Evolutionary conservation across 2,329 filamentous ascomycete species (phyloP), one percentile per base, ranked within the genome.

Genomic region (Penicillium sp.): DNA sequence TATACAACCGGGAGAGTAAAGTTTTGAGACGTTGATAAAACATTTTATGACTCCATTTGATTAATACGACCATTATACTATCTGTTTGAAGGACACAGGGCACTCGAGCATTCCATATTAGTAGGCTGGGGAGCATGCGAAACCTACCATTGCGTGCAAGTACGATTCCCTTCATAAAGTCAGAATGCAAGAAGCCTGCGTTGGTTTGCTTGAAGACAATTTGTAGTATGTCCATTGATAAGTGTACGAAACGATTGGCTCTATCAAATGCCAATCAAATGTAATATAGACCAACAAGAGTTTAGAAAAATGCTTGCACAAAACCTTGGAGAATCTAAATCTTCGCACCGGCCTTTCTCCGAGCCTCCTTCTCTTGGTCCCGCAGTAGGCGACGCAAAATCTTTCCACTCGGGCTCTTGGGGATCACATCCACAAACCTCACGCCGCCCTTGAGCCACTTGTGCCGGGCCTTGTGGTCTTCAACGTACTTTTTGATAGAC

Each of bases 351-450:
- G 80, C 75, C 61, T 80, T 79, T 67, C 83, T 82, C 66, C 86
- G 81, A 53, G 77, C 78, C 67, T 86, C 85, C 75, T 79, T 88
- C 73, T 94, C 90, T 64, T 82, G 81, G 64, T 95, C 90, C 38
- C 88, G 79, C 61, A 95, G 71, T 42, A 88, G 69, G 47, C 83
- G 79, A 44, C 84, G 69, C 57, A 86, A 63, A 54, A 86, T 85
- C 77, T 86, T 86, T 1, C 83, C 83, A 53, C 79, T 83, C 0
- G 82, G 80, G 40, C 78, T 82, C 72, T 85, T 86, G 0, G 83
- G 83, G 56, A 86, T 79, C 0, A 67, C 72, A 51, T 81, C 78
- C 31, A 82, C 71, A 56, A 81, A 82, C 53, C 82, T 78, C 9
- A 85, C 73, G 3, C 83, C 83, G 3, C 83, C 83, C 44, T 79